Evolutionary conservation across 371 early-diverging fungal genomes (phyloP), one percentile per base, ranked within the genome.

Genomic region (Smittium culicis): DNA sequence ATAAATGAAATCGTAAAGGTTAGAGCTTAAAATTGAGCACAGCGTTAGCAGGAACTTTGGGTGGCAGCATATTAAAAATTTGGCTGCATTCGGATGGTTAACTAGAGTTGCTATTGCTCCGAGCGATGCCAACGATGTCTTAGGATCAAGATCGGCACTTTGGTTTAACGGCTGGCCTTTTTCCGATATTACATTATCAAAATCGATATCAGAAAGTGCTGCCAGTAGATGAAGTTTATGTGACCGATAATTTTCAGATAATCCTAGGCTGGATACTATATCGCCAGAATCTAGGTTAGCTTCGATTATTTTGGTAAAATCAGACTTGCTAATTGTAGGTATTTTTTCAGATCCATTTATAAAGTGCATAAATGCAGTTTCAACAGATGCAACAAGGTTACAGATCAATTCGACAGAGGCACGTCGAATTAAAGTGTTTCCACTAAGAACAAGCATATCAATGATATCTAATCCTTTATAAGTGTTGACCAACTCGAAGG

Each of bases 321-420:
- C n/a, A n/a, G n/a, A n/a, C n/a, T n/a, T n/a, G n/a, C n/a, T n/a
- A n/a, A n/a, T n/a, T n/a, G n/a, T n/a, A n/a, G 67, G 68, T 0
- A 66, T 64, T 3, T 70, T 71, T 20, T 68, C 62, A n/a, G 68
- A 68, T 27, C 71, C 70, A 8, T 64, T 67, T 16, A 65, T 71
- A 59, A 90, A 94, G 0, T 76, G 67, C 57, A 85, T 85, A 78
- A 87, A 91, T n/a, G 92, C 93, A 0, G 81, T 78, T 16, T 63
- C 63, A 20, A 83, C 85, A 64, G 84, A 85, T 70, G 87, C 87
- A 66, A 93, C 86, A 91, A 95, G 87, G 78, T 96, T 96, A 77
- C 96, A 94, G 0, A 94, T 73, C 32, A 88, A 81, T 74, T 96
- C 97, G 1, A 93, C 90, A 1, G 96, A 93, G 0, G 97, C 94